These are phyloP conservation scores for Collariella sp. DNA, from an alignment of 495 filamentous ascomycete species.

Conservation along the genomic window DNA sequence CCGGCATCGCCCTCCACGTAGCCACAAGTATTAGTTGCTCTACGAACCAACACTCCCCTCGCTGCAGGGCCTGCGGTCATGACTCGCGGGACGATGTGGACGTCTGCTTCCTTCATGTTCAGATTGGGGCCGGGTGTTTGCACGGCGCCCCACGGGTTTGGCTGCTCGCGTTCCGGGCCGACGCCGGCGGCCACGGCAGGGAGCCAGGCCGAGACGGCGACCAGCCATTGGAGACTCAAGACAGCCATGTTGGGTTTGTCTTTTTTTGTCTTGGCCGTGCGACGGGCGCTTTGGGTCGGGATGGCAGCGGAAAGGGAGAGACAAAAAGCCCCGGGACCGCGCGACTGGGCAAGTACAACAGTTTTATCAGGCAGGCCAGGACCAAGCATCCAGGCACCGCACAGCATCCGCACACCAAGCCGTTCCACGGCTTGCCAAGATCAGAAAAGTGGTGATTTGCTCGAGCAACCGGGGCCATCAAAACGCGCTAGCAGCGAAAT, in stretches of 20 bases:
- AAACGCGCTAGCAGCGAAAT: background rate
- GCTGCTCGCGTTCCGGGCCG: background rate
- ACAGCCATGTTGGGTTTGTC: constrained; percentile 6
- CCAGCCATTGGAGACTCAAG: constrained; percentile 6
- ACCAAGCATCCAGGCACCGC: background rate
- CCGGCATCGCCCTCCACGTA: background rate
- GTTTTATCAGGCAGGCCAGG: background rate
- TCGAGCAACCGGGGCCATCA: background rate
- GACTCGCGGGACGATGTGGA: background rate
- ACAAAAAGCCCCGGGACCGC: background rate
- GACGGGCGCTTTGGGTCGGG: background rate
- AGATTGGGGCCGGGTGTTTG: background rate
- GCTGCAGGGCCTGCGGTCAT: background rate
- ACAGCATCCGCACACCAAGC: constrained; percentile 1
- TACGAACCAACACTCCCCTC: background rate
- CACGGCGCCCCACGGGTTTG: background rate
- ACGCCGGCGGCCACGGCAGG: constrained; percentile 10
- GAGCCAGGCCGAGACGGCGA: constrained; percentile 7
- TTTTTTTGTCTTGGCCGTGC: background rate
- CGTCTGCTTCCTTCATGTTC: background rate
- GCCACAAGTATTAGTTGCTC: constrained; percentile 6
- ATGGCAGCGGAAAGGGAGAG: background rate
- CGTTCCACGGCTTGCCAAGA: constrained; percentile 3
- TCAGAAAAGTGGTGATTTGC: background rate
- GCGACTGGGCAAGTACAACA: background rate